Evolutionary conservation across 2,329 filamentous ascomycete genomes (phyloP).

Genomic region (Aspergillus piperis): DNA sequence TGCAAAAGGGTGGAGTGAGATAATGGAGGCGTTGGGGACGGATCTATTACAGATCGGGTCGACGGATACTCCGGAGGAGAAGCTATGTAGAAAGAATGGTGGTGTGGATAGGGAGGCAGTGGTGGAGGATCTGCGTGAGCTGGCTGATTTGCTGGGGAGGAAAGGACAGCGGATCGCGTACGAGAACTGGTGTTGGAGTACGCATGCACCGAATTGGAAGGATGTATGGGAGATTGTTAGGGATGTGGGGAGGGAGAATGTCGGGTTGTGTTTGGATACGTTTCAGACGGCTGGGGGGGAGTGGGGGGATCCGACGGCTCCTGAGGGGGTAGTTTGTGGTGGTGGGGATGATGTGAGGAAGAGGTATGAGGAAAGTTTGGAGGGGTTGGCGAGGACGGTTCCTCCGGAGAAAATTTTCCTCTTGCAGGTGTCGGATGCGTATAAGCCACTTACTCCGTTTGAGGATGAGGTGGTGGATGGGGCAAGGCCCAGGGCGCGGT

Average conservation of each 20-base stretch:
- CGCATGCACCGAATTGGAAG: conserved; percentile 67
- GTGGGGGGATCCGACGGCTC: conserved; percentile 70
- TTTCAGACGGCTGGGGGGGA: conserved; percentile 75
- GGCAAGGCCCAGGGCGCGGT: conserved; percentile 62
- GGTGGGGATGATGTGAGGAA: conserved; percentile 45
- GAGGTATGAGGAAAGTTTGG: conserved; percentile 56
- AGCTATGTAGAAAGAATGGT: conserved; percentile 14
- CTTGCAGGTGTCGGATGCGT: conserved; percentile 74
- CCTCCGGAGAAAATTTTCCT: conserved; percentile 72
- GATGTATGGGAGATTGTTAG: conserved; percentile 69
- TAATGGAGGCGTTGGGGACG: conserved; percentile 70
- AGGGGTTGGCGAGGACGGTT: conserved; percentile 58
- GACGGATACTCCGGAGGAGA: conserved; percentile 60
- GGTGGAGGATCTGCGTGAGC: conserved; percentile 58
- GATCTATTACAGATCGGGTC: conserved; percentile 71
- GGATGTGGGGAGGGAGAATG: conserved; percentile 63
- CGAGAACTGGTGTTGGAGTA: conserved; percentile 83
- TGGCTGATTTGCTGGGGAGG: conserved; percentile 65
- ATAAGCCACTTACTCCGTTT: conserved; percentile 61
- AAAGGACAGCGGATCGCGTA: conserved; percentile 63
- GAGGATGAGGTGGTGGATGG: conserved; percentile 55
- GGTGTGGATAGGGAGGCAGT: too few relatives aligned
- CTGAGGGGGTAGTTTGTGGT: not conserved
- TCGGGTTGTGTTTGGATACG: conserved; percentile 75
- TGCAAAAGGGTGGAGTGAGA: conserved; percentile 66